Percentiles rank a stretch among this genome's conserved stretches.
Evolutionary conservation across 2,329 filamentous ascomycete genomes (phyloP).

Genomic region (Penicillium oxalicum): DNA sequence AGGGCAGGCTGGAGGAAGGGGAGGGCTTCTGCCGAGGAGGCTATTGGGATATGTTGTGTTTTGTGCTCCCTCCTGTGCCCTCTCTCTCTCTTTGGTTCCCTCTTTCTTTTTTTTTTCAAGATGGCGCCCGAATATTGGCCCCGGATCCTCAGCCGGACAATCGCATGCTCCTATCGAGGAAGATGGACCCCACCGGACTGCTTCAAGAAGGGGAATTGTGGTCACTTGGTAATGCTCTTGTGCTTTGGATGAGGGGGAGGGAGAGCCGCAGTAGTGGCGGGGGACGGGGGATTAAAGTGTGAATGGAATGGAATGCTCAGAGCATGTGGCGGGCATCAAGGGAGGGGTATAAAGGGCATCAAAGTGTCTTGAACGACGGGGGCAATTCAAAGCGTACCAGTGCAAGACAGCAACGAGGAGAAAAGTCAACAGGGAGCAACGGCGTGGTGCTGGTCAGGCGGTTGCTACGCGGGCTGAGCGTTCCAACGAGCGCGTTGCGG

Average conservation of each 20-base stretch:
- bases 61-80: background rate
- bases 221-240: conserved; percentile 19
- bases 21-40: background rate
- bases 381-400: conserved; percentile 20
- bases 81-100: background rate
- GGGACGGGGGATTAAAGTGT: conserved; percentile 5
- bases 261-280: conserved; percentile 6
- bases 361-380: conserved; percentile 9
- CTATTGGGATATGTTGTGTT: no score
- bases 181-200: conserved; percentile 10
- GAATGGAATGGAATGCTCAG: conserved; percentile 8
- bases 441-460: conserved; percentile 10
- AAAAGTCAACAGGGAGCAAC: conserved; percentile 11
- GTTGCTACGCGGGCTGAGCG: conserved; percentile 11
- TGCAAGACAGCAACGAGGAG: conserved; percentile 14
- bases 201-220: conserved; percentile 10
- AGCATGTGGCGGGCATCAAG: conserved; percentile 5
- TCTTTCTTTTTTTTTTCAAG: background rate
- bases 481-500: conserved; percentile 12
- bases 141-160: conserved; percentile 25
- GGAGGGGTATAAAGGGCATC: conserved; percentile 11
- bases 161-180: conserved; percentile 29
- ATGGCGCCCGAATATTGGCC: background rate
- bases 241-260: conserved; percentile 12
- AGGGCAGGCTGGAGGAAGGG: conserved; percentile 6